Percentiles rank a stretch among this genome's conserved stretches.
Evolutionary conservation across 2,329 filamentous ascomycete species (phyloP).

Genomic region (Alternaria tenuissima): DNA sequence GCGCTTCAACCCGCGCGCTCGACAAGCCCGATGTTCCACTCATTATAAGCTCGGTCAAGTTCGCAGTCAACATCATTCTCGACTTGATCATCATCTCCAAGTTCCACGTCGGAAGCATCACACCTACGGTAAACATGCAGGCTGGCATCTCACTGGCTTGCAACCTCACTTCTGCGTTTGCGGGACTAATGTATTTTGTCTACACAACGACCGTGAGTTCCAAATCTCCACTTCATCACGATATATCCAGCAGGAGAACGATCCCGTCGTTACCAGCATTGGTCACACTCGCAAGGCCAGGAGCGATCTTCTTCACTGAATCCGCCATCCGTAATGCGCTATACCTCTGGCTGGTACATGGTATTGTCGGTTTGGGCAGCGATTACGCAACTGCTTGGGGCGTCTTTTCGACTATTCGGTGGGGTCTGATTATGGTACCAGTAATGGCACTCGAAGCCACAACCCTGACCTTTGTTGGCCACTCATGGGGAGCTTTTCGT

Average conservation of each 20-base stretch:
- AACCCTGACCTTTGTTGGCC: constrained; percentile 70
- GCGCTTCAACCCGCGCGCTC: constrained; percentile 68
- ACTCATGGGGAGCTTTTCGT: constrained; percentile 68
- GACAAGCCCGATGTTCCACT: constrained; percentile 75
- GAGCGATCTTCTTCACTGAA: constrained; percentile 67
- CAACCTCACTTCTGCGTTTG: constrained; percentile 39
- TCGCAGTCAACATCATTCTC: constrained; percentile 71
- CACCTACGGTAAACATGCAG: constrained; percentile 70
- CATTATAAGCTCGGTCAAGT: constrained; percentile 70
- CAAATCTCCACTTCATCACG: constrained; percentile 15
- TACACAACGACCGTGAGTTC: constrained; percentile 50
- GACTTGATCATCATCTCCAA: constrained; percentile 72
- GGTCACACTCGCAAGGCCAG: constrained; percentile 63
- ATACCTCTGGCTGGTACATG: constrained; percentile 74
- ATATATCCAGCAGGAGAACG: neutral
- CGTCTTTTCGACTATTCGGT: constrained; percentile 76
- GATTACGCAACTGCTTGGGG: constrained; percentile 77
- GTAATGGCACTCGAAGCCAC: constrained; percentile 73
- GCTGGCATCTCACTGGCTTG: constrained; percentile 70
- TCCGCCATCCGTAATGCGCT: constrained; percentile 73
- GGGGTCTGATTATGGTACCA: constrained; percentile 78
- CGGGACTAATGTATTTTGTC: constrained; percentile 69
- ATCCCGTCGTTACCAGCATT: constrained; percentile 55
- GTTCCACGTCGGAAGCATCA: constrained; percentile 65
- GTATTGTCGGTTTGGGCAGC: constrained; percentile 68